Percentiles rank a stretch among this genome's conserved stretches.
Conservation (phyloP, 495 filamentous ascomycete species). For the Neurospora sp. region DNA sequence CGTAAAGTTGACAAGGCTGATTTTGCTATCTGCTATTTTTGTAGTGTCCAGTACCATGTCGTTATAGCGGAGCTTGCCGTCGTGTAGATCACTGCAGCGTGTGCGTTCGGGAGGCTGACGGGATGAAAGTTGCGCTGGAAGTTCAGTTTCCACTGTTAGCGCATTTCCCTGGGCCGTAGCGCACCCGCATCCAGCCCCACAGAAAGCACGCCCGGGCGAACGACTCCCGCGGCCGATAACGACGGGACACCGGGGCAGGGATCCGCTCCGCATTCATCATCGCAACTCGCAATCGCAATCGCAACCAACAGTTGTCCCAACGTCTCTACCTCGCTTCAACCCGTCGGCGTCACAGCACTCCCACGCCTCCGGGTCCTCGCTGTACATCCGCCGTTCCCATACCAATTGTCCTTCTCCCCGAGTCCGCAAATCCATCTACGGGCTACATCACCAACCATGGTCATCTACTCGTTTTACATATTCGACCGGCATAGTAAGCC, state of each 20-base stretch:
- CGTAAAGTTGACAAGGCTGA: background rate
- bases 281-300: background rate
- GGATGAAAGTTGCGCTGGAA: background rate
- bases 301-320: background rate
- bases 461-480: conserved; percentile 96
- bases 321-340: background rate
- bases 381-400: background rate
- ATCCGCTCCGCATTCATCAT: background rate
- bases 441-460: conserved; percentile 43
- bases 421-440: background rate
- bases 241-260: background rate
- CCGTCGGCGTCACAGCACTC: background rate
- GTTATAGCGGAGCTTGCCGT: background rate
- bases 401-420: background rate
- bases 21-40: background rate
- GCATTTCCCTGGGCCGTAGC: background rate
- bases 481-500: conserved; percentile 91
- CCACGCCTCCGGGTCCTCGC: background rate
- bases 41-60: background rate
- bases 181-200: background rate
- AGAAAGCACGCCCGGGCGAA: background rate
- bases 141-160: background rate
- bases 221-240: background rate
- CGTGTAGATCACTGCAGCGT: background rate
- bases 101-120: background rate